A percentile compares a stretch with the other conserved stretches of the same genome.
phyloP scores from a whole-genome alignment of 2,329 filamentous ascomycete species.

The Alternaria hordeiaustralica region DNA sequence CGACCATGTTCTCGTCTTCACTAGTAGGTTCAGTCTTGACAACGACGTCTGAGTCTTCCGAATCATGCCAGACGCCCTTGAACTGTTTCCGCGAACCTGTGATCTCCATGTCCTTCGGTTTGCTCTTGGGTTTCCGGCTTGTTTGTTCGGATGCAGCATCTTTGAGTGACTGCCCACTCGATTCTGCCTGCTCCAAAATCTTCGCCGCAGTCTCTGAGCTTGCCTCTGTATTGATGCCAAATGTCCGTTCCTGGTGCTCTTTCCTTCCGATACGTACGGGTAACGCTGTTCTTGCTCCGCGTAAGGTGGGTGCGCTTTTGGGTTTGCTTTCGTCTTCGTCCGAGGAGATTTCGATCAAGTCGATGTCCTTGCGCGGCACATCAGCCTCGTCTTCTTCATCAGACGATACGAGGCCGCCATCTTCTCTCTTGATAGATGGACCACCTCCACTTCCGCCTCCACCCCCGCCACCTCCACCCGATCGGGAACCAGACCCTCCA shows the following conservation, averaged over 20 bases:
- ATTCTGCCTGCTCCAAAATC: slow-evolving; percentile 45
- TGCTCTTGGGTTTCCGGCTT: slow-evolving; percentile 48
- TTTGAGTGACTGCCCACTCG: slow-evolving; percentile 29
- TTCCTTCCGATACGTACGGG: slow-evolving; percentile 64
- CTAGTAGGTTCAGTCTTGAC: slow-evolving; percentile 64
- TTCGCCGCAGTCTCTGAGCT: slow-evolving; percentile 55
- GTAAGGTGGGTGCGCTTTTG: slow-evolving; percentile 25
- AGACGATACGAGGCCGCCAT: slow-evolving; percentile 54
- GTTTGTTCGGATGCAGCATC: slow-evolving; percentile 24
- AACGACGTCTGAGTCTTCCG: slow-evolving; percentile 46
- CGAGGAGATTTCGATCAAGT: slow-evolving; percentile 64
- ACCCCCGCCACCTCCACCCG: slow-evolving; percentile 19
- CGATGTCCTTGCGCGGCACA: slow-evolving; percentile 60
- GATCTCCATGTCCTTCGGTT: slow-evolving; percentile 53
- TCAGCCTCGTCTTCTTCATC: slow-evolving; percentile 58
- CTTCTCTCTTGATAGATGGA: slow-evolving; percentile 34
- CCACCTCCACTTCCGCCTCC: slow-evolving; percentile 17
- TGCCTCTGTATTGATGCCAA: slow-evolving; percentile 62
- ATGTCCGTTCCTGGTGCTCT: slow-evolving; percentile 61
- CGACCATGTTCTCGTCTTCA: slow-evolving; percentile 50
- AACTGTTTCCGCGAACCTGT: slow-evolving; percentile 51
- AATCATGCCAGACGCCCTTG: slow-evolving; percentile 55
- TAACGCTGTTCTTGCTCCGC: slow-evolving; percentile 32
- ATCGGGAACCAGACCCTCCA: slow-evolving; percentile 21
- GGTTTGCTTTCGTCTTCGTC: slow-evolving; percentile 54